Evolutionary conservation across 2,329 filamentous ascomycete genomes (phyloP), one percentile per base, ranked within the genome.

Genomic region (Graphiopsis chlorocephala): DNA sequence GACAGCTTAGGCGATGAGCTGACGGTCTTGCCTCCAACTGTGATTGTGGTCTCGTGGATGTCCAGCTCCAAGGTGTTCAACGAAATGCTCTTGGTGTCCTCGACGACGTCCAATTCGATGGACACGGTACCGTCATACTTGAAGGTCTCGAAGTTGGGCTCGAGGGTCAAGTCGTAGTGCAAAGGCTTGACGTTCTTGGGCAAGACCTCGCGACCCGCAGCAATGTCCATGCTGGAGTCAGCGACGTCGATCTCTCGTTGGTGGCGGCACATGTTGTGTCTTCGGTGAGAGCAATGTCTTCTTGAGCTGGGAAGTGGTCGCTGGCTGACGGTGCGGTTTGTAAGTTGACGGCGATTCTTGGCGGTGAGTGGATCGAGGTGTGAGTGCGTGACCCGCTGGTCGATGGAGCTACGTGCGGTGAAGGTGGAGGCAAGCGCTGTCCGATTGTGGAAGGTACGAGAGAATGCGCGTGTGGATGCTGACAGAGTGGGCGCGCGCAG

Each of bases 151-250:
- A 98, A 91, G 81, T 97, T 87, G 63, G 94, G 93, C 81, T 98
- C 95, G 68, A 98, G 84, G 1, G 91, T 95, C 72, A 98, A 80
- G 78, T 96, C 88, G 80, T 98, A 98, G 81, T 98, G 93, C 45
- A 85, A 80, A n/a, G 94, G 93, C 77, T 94, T 90, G 73, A 97
- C 92, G 75, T 97, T 96, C 79, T 89, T 88, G 61, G 94, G 95
- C 72, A 98, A 85, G 69, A 98, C 89, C 82, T 96, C 90, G 72
- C 94, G 89, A 69, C 86, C 88, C 71, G 85, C 84, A 61, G 84
- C 79, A 71, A 90, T 82, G 75, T 88, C 83, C 68, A 85, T 81
- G 72, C 83, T 85, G 71, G 84, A 81, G 68, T 81, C 82, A 63
- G 83, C 82, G 67, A 79, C 81, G 68, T 86, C 84, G 57, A 78